A percentile compares a stretch with the other conserved stretches of the same genome.
These are phyloP conservation scores for Lumnitzera racemosa DNA, from an alignment of 345 rosid genomes.

Conservation along the genomic window DNA sequence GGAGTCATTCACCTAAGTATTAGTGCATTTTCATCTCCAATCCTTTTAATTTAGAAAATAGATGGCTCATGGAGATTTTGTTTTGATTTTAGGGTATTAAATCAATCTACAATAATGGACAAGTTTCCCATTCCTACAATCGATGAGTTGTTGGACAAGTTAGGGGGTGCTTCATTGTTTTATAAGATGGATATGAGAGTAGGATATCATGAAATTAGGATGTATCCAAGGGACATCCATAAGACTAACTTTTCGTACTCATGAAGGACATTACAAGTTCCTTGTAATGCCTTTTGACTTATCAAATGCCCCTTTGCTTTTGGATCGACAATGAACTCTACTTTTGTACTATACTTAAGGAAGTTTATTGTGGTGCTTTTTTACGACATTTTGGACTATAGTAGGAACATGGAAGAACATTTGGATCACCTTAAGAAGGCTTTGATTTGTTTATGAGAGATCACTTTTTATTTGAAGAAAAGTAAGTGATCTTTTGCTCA, in stretches of 20 bases:
- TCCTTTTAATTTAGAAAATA: background rate
- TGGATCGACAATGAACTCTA: background rate
- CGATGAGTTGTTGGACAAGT: background rate
- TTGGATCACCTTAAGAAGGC: background rate
- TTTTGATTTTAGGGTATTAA: background rate
- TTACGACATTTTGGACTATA: background rate
- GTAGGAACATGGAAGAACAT: background rate
- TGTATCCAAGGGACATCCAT: background rate
- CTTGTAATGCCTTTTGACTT: background rate
- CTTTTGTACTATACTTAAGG: background rate
- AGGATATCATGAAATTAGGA: background rate
- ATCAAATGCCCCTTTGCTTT: background rate
- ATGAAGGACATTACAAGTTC: background rate
- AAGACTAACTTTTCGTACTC: background rate
- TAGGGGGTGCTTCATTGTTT: background rate
- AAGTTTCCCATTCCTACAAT: background rate
- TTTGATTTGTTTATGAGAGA: background rate
- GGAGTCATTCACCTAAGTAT: too few species aligned
- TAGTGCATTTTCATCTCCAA: too few species aligned
- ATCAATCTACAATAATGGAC: background rate
- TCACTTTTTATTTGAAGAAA: background rate
- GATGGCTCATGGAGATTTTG: background rate
- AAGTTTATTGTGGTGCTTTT: background rate
- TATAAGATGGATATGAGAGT: background rate
- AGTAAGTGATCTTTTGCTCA: background rate